phyloP scores from a whole-genome alignment of 176 grass and related monocot genomes.

The Musa troglodytarum region DNA sequence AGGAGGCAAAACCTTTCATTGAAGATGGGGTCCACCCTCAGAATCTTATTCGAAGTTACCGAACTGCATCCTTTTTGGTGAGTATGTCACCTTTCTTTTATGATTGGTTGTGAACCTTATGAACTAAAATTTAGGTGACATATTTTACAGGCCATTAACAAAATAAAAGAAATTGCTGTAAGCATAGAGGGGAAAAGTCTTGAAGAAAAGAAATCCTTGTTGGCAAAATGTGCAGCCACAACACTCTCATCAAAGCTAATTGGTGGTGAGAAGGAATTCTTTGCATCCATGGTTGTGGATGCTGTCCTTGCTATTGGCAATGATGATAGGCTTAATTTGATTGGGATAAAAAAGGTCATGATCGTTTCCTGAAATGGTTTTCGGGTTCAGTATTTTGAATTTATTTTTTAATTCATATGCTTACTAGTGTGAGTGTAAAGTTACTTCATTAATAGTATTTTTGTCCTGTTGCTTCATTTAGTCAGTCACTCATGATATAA shows the following conservation, averaged over 20 bases:
- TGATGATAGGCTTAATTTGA: constrained; percentile 84
- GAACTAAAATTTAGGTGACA: background rate
- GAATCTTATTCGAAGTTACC: constrained; percentile 80
- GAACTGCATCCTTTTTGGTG: constrained; percentile 53
- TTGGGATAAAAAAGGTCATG: constrained; percentile 87
- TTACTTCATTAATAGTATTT: background rate
- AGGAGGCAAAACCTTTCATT: constrained; percentile 93
- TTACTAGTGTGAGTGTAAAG: background rate
- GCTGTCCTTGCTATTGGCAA: constrained; percentile 80
- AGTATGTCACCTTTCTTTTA: constrained; percentile 4
- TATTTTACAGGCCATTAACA: constrained; percentile 59
- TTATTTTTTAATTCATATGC: background rate
- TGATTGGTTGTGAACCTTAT: background rate
- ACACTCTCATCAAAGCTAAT: constrained; percentile 88
- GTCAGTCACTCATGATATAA: background rate
- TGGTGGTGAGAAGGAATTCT: constrained; percentile 91
- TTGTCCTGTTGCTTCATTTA: background rate
- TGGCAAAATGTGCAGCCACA: constrained; percentile 79
- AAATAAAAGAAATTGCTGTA: constrained; percentile 77
- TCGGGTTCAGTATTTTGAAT: background rate
- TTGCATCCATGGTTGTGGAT: constrained; percentile 90
- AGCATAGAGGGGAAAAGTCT: constrained; percentile 97
- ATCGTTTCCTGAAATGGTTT: background rate
- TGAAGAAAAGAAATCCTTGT: constrained; percentile 74
- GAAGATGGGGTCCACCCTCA: constrained; percentile 94